Percentiles rank a stretch among this genome's conserved stretches.
Evolutionary conservation across 2,329 filamentous ascomycete genomes (phyloP).

Genomic region (Apiospora hydei): DNA sequence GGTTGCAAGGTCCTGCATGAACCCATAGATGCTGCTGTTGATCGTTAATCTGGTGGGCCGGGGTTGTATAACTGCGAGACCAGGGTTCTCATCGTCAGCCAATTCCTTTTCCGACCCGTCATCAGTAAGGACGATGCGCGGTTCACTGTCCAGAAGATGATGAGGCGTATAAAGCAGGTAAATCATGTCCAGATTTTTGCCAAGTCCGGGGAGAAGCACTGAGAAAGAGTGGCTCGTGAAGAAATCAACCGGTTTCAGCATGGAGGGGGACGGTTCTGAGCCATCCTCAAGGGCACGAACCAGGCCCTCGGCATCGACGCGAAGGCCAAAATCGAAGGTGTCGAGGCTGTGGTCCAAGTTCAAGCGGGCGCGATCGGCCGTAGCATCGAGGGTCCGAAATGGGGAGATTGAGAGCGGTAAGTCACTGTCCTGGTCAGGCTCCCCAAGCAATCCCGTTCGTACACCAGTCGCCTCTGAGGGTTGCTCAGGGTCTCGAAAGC

Average conservation of each 20-base stretch:
- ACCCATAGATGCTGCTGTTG: conserved; percentile 43
- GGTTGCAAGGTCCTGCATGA: conserved; percentile 42
- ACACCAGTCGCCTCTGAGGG: conserved; percentile 49
- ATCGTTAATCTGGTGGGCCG: neutral
- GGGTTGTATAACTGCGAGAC: neutral
- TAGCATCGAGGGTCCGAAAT: conserved; percentile 12
- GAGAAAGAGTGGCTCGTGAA: conserved; percentile 28
- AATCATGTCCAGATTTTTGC: neutral
- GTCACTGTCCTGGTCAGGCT: conserved; percentile 15
- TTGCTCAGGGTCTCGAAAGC: conserved; percentile 58
- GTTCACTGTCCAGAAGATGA: neutral
- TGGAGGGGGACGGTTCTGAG: neutral
- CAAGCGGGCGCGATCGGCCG: neutral
- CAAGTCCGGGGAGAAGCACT: conserved; percentile 21
- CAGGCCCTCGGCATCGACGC: neutral
- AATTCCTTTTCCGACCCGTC: conserved; percentile 8
- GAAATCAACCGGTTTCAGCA: conserved; percentile 30
- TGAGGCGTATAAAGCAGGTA: conserved; percentile 2
- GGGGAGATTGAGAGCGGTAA: conserved; percentile 1
- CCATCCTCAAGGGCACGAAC: neutral
- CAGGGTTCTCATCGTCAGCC: neutral
- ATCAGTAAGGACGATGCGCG: conserved; percentile 3
- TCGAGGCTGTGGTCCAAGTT: conserved; percentile 2
- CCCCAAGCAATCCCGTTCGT: conserved; percentile 41
- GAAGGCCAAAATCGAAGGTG: neutral